These are phyloP conservation scores for Hemileccinum impolitum DNA, from an alignment of 768 basidiomycete genomes.

Conservation along the genomic window DNA sequence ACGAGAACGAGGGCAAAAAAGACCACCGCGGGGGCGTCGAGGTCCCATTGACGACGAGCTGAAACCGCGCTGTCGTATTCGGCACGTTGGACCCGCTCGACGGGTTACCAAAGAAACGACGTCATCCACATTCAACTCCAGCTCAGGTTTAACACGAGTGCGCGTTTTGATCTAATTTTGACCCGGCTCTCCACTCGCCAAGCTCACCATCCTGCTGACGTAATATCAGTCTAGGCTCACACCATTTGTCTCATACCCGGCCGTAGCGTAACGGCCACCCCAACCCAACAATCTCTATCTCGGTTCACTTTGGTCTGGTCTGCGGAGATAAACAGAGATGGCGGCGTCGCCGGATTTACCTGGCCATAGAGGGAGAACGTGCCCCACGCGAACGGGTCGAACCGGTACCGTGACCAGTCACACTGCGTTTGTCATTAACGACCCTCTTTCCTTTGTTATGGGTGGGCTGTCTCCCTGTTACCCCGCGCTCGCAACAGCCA, in stretches of 20 bases:
- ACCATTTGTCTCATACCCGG: neutral
- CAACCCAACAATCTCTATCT: neutral
- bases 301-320: neutral
- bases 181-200: too few relatives aligned
- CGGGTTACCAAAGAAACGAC: slow-evolving; percentile 26
- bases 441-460: too few relatives aligned
- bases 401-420: slow-evolving; percentile 8
- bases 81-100: slow-evolving; percentile 5
- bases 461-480: neutral
- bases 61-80: slow-evolving; percentile 4
- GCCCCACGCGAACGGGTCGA: neutral
- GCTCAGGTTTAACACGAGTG: slow-evolving; percentile 12
- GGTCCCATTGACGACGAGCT: slow-evolving; percentile 11
- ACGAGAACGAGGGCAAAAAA: neutral
- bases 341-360: slow-evolving; percentile 9
- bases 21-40: slow-evolving; percentile 8
- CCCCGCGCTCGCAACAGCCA: neutral
- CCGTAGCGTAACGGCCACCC: slow-evolving; percentile 20
- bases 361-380: slow-evolving; percentile 6
- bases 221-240: too few relatives aligned
- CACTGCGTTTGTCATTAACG: neutral
- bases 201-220: too few relatives aligned
- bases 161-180: slow-evolving; percentile 8
- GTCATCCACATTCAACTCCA: slow-evolving; percentile 12
- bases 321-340: slow-evolving; percentile 26